Conservation (phyloP, 352 stramenopile genomes). For the Phytophthora sp. region DNA sequence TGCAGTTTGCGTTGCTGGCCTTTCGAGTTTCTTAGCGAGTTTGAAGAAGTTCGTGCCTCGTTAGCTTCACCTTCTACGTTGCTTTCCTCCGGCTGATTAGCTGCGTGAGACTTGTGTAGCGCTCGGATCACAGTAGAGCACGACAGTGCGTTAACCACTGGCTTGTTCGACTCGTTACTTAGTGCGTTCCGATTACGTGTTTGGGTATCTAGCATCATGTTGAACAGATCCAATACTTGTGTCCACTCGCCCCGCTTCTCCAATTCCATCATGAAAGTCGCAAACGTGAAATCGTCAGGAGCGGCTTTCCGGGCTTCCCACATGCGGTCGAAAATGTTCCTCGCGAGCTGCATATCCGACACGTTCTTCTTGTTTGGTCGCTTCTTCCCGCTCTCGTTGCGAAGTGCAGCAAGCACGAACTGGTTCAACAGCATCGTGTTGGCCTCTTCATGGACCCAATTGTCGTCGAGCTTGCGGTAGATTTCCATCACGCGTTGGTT, state of each 20-base stretch:
- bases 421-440: conserved; percentile 67
- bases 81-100: conserved; percentile 7
- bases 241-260: conserved; percentile 57
- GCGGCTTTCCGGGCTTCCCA: conserved; percentile 35
- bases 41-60: background rate
- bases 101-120: conserved; percentile 44
- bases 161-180: conserved; percentile 1
- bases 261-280: conserved; percentile 59
- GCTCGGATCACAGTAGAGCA: conserved; percentile 57
- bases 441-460: conserved; percentile 46
- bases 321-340: conserved; percentile 57
- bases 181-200: conserved; percentile 25
- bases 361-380: background rate
- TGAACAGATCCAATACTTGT: conserved; percentile 59
- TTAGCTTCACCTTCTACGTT: conserved; percentile 3
- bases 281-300: conserved; percentile 73
- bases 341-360: conserved; percentile 35
- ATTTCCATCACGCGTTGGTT: conserved; percentile 49
- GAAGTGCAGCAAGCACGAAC: conserved; percentile 60
- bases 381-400: conserved; percentile 17
- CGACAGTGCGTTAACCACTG: conserved; percentile 55
- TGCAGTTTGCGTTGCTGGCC: conserved; percentile 33
- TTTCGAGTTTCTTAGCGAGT: conserved; percentile 14
- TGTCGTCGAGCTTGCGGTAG: conserved; percentile 46
- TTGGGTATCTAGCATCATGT: conserved; percentile 54